These are phyloP conservation scores for Roridomyces roridus DNA, from an alignment of 768 basidiomycete genomes.

Conservation along the genomic window DNA sequence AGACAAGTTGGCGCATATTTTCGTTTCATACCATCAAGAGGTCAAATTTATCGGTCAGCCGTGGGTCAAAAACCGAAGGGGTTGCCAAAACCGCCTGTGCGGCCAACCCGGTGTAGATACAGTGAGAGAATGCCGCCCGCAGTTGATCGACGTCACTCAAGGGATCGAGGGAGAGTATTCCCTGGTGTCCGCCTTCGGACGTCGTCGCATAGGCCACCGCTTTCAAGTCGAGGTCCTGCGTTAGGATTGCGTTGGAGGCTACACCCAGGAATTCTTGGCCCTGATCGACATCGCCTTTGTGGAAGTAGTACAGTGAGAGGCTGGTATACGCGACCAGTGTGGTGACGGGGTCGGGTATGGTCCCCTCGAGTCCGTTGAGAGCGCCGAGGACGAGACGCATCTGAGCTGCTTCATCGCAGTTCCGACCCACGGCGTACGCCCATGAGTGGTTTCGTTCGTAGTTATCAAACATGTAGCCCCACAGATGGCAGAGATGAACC, in stretches of 20 bases:
- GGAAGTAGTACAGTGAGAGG: conserved; percentile 22
- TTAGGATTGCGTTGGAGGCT: conserved; percentile 5
- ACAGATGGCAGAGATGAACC: conserved; percentile 22
- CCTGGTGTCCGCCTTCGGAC: background rate
- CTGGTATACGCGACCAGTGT: conserved; percentile 2
- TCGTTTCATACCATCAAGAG: conserved; percentile 12
- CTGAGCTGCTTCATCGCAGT: conserved; percentile 19
- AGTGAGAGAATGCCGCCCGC: conserved; percentile 14
- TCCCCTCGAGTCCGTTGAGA: conserved; percentile 17
- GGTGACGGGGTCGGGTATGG: conserved; percentile 12
- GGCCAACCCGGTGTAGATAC: conserved; percentile 8
- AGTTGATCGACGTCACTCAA: conserved; percentile 15
- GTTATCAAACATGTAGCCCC: conserved; percentile 23
- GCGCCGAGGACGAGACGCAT: conserved; percentile 22
- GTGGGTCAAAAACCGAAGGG: conserved; percentile 7
- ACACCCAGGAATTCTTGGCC: conserved; percentile 16
- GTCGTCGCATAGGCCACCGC: conserved; percentile 1
- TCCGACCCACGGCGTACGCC: conserved; percentile 9
- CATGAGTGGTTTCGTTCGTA: conserved; percentile 9
- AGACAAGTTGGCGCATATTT: background rate
- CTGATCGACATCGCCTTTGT: conserved; percentile 14
- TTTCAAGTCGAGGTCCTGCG: conserved; percentile 20
- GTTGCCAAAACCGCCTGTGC: conserved; percentile 10
- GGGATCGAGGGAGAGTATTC: conserved; percentile 14
- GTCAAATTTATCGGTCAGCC: conserved; percentile 14